phyloP scores from a whole-genome alignment of 179 eudicot species.

The Silene noctiflora region DNA sequence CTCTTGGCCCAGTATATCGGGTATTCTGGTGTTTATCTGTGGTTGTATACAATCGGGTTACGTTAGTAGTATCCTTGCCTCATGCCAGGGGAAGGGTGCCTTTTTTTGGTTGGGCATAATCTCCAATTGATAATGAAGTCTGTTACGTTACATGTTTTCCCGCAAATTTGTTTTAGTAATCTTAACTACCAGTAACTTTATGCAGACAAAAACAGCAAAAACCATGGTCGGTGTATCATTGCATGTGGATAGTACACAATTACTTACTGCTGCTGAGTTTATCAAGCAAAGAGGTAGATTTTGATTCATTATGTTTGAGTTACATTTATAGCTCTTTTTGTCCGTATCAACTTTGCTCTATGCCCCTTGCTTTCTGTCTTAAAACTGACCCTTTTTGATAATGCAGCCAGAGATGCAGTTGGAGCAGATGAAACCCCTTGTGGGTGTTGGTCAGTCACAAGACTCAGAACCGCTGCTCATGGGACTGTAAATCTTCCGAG shows the following conservation, averaged over 20 bases:
- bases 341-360: background rate
- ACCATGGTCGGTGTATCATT: slow-evolving; percentile 78
- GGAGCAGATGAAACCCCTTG: slow-evolving; percentile 97
- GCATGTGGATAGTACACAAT: slow-evolving; percentile 67
- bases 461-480: slow-evolving; percentile 89
- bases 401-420: slow-evolving; percentile 91
- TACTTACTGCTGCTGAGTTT: slow-evolving; percentile 66
- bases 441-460: slow-evolving; percentile 92
- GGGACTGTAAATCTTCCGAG: slow-evolving; percentile 73
- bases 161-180: slow-evolving; percentile 19
- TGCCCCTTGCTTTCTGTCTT: slow-evolving; percentile 15
- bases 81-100: background rate
- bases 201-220: slow-evolving; percentile 84
- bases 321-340: slow-evolving; percentile 3
- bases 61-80: slow-evolving; percentile 15
- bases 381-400: slow-evolving; percentile 19
- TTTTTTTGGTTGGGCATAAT: background rate
- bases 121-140: background rate
- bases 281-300: slow-evolving; percentile 68
- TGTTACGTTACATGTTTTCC: slow-evolving; percentile 2
- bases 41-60: too few species aligned
- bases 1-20: too few species aligned
- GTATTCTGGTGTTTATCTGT: too few species aligned
- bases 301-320: slow-evolving; percentile 4
- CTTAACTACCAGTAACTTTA: slow-evolving; percentile 23